Conservation (phyloP, 164 flowering plant genomes). For the Warburgia ugandensis region DNA sequence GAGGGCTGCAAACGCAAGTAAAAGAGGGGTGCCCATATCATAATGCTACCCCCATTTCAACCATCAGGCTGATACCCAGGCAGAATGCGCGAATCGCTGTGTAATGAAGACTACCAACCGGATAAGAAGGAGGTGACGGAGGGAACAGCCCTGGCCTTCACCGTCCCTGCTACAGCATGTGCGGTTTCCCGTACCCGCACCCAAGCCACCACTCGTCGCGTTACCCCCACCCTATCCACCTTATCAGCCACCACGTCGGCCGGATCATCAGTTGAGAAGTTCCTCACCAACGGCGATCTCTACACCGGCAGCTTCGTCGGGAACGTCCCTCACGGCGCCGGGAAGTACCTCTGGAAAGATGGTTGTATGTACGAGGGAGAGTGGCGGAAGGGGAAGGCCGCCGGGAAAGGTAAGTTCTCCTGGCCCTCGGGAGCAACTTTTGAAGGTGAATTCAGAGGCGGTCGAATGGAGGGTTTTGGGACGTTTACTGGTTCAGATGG, state of each 20-base stretch:
- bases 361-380: slow-evolving; percentile 96
- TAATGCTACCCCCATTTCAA: slow-evolving; percentile 2
- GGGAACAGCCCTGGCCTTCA: neutral
- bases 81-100: too few relatives aligned
- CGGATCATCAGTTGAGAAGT: slow-evolving; percentile 45
- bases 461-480: slow-evolving; percentile 20
- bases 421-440: slow-evolving; percentile 95
- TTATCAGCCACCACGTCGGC: slow-evolving; percentile 6
- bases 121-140: neutral
- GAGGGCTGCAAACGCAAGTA: neutral
- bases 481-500: slow-evolving; percentile 19
- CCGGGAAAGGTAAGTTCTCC: slow-evolving; percentile 68
- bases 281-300: slow-evolving; percentile 74
- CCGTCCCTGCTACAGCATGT: neutral
- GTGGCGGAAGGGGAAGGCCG: slow-evolving; percentile 67
- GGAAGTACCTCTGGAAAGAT: slow-evolving; percentile 85
- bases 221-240: slow-evolving; percentile 4
- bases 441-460: slow-evolving; percentile 48
- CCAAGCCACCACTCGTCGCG: slow-evolving; percentile 5
- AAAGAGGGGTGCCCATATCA: too few relatives aligned
- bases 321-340: slow-evolving; percentile 70
- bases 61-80: too few relatives aligned
- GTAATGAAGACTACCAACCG: too few relatives aligned
- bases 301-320: slow-evolving; percentile 76
- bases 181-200: slow-evolving; percentile 7